Evolutionary conservation across 108 stramenopile species (phyloP), one percentile per base, ranked within the genome.

Genomic region (Fistulifera pelliculosa): DNA sequence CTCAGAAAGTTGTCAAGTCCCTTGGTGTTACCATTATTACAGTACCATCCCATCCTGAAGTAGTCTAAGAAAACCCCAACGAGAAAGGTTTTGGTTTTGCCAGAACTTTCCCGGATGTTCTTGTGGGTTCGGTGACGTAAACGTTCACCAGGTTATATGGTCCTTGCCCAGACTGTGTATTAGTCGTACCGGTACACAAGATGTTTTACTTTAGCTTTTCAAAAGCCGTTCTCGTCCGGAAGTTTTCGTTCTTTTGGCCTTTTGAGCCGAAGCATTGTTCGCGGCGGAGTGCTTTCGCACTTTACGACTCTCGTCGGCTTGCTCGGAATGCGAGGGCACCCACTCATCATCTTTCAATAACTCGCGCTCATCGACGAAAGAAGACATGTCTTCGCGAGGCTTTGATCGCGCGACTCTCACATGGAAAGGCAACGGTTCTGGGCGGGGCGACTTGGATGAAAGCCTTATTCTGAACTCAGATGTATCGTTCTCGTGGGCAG

Each of bases 131-230:
- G n/a, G n/a, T n/a, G n/a, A n/a, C n/a, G n/a, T n/a, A n/a, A n/a
- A n/a, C n/a, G n/a, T n/a, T n/a, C n/a, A n/a, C n/a, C n/a, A n/a
- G n/a, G n/a, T n/a, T n/a, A n/a, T n/a, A n/a, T n/a, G n/a, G n/a
- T n/a, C n/a, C n/a, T n/a, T n/a, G n/a, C n/a, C n/a, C n/a, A n/a
- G n/a, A n/a, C n/a, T n/a, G n/a, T n/a, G n/a, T n/a, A n/a, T n/a
- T n/a, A n/a, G n/a, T n/a, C n/a, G n/a, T n/a, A n/a, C n/a, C n/a
- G n/a, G n/a, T n/a, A n/a, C n/a, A n/a, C n/a, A n/a, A n/a, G n/a
- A n/a, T n/a, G n/a, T n/a, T n/a, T 11, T 45, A 45, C 11, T 21
- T 17, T 11, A 45, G 44, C 44, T 45, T 45, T 45, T 45, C 44
- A 21, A 45, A 19, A 45, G 44, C 11, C 44, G 44, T 5, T 45